Base-by-base conservation (phyloP, 176 grass and related monocot species). In the Ensete ventricosum region DNA sequence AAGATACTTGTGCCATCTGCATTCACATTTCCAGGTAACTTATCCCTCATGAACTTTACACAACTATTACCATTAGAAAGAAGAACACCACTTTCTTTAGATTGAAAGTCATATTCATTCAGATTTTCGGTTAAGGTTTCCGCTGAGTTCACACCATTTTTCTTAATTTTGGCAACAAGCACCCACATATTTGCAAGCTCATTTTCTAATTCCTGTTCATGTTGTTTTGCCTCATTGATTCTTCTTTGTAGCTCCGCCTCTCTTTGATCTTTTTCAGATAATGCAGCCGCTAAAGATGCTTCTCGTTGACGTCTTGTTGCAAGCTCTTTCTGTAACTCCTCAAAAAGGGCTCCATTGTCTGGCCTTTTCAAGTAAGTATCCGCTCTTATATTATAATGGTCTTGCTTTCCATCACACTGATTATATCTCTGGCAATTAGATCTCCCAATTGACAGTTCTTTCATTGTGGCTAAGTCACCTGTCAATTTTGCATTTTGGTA, bases 271-370 rank as follows among this genome's bases (percentile, higher is more conserved):
- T 91, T 98, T 49, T 89, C 85, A 72, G 94, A 88, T 65, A 98
- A 79, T 51, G 86, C 78, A 54, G 74, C 90, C 53, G 91, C 90
- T 53, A 98, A 77, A 8, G 82, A 80, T 74, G 94, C 90, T 79
- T 93, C 94, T 85, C 90, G 88, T 78, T 93, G 84, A 80, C 90
- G 88, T 77, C 86, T 90, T 70, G 80, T 75, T 81, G 86, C 88
- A 78, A 98, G 71, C 77, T 98, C 90, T 87, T 88, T 91, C 85
- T 98, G 88, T 62, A 98, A 81, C 54, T 97, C 93, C 75, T 93
- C 90, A 48, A 91, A 48, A 71, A 91, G 81, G 73, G 84, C 79
- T 75, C 82, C 94, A 55, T 78, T 87, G 23, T 98, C 88, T 67
- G 77, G 59, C 65, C 92, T 81, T 67, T 43, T 69, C 16, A 25